Evolutionary conservation across 441 rosid genomes (phyloP).

Genomic region (Biscutella laevigata): DNA sequence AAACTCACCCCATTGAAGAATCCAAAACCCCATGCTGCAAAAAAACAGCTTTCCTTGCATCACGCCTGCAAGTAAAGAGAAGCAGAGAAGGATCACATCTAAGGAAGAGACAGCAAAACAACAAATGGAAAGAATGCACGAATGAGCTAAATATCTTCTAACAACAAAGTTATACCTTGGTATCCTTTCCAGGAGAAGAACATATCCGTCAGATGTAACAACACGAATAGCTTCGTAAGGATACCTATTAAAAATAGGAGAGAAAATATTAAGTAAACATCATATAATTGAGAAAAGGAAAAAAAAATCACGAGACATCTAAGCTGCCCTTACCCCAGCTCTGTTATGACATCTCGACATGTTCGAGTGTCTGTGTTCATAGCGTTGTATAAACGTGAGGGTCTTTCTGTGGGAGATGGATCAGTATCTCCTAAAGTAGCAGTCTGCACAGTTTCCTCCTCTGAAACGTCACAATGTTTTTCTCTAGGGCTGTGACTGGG

Average conservation of each 20-base stretch:
- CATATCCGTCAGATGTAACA: slow-evolving; percentile 85
- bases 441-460: slow-evolving; percentile 36
- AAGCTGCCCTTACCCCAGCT: slow-evolving; percentile 59
- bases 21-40: slow-evolving; percentile 90
- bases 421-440: slow-evolving; percentile 55
- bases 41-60: slow-evolving; percentile 80
- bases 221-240: slow-evolving; percentile 94
- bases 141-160: not conserved
- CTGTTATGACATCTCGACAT: slow-evolving; percentile 88
- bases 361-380: slow-evolving; percentile 93
- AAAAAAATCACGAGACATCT: not conserved
- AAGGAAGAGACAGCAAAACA: slow-evolving; percentile 10
- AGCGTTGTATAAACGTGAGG: slow-evolving; percentile 41
- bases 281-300: slow-evolving; percentile 3
- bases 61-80: slow-evolving; percentile 50
- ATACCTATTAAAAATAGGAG: slow-evolving; percentile 38
- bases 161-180: slow-evolving; percentile 52
- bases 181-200: slow-evolving; percentile 88
- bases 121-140: not conserved
- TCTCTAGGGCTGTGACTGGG: slow-evolving; percentile 18
- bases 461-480: slow-evolving; percentile 10
- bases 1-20: slow-evolving; percentile 89
- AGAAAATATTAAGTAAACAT: not conserved
- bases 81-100: slow-evolving; percentile 11
- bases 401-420: slow-evolving; percentile 52